phyloP scores from a whole-genome alignment of 176 grass and related monocot genomes.

The Avena sativa region DNA sequence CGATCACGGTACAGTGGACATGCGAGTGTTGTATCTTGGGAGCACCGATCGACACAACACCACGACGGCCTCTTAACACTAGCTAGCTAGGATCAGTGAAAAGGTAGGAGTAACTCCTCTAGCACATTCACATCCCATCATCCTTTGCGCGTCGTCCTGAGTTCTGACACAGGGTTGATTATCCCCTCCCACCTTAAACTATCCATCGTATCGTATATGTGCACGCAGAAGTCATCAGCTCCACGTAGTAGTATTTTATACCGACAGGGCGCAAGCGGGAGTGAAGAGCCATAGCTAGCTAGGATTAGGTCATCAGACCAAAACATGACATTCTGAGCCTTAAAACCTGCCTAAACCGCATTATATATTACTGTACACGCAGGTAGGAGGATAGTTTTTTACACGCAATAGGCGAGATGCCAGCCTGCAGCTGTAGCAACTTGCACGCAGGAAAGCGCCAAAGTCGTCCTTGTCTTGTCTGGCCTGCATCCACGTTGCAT shows the following conservation, averaged over 20 bases:
- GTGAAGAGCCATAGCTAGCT: not conserved
- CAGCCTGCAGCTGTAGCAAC: not conserved
- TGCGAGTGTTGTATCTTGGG: too few species aligned
- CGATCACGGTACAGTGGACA: too few species aligned
- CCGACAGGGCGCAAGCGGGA: not conserved
- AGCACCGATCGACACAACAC: not conserved
- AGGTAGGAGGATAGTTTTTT: not conserved
- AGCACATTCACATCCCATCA: too few species aligned
- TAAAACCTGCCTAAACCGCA: not conserved
- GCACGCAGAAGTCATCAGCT: not conserved
- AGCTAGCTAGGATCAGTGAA: not conserved
- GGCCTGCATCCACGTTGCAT: slow-evolving; percentile 14
- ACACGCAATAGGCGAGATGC: not conserved
- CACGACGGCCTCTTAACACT: not conserved
- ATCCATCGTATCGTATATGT: not conserved
- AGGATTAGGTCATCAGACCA: slow-evolving; percentile 1
- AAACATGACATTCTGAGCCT: not conserved
- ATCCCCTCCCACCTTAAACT: not conserved
- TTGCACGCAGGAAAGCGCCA: slow-evolving; percentile 16
- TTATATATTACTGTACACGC: not conserved
- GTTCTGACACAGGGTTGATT: not conserved
- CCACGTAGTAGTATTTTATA: not conserved
- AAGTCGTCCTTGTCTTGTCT: slow-evolving; percentile 25
- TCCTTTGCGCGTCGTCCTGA: not conserved
- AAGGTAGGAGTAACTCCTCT: too few species aligned